phyloP scores from a whole-genome alignment of 2,329 filamentous ascomycete genomes.

The Trichoderma sp. region DNA sequence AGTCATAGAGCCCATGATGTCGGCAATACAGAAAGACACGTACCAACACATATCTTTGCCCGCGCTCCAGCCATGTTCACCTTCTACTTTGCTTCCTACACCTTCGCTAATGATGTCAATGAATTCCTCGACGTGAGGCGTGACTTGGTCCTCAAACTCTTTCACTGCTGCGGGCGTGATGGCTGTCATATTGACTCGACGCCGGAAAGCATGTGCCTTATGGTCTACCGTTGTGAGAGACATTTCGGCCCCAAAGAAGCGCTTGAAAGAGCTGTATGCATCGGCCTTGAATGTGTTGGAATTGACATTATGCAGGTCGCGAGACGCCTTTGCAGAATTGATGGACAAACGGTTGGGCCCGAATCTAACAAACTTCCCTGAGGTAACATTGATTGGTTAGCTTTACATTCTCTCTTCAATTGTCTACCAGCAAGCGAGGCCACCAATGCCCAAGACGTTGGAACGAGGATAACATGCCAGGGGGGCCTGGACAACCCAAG shows the following conservation, averaged over 20 bases:
- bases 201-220: constrained; percentile 29
- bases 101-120: constrained; percentile 24
- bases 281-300: constrained; percentile 27
- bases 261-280: constrained; percentile 28
- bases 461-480: not conserved
- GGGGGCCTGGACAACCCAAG: not conserved
- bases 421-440: not conserved
- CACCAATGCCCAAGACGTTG: not conserved
- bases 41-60: constrained; percentile 26
- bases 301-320: constrained; percentile 25
- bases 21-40: constrained; percentile 30
- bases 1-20: constrained; percentile 31
- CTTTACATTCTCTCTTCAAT: not conserved
- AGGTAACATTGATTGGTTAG: not conserved
- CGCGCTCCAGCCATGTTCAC: constrained; percentile 26
- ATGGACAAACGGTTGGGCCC: constrained; percentile 29
- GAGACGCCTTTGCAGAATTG: constrained; percentile 25
- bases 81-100: constrained; percentile 10
- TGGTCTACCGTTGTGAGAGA: constrained; percentile 29
- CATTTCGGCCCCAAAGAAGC: constrained; percentile 30
- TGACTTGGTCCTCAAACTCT: constrained; percentile 27
- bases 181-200: constrained; percentile 27
- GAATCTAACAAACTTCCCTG: constrained; percentile 28
- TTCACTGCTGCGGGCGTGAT: constrained; percentile 28
- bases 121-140: constrained; percentile 27